Conservation (phyloP, 768 basidiomycete species). For the Rhodotorula babjevae region DNA sequence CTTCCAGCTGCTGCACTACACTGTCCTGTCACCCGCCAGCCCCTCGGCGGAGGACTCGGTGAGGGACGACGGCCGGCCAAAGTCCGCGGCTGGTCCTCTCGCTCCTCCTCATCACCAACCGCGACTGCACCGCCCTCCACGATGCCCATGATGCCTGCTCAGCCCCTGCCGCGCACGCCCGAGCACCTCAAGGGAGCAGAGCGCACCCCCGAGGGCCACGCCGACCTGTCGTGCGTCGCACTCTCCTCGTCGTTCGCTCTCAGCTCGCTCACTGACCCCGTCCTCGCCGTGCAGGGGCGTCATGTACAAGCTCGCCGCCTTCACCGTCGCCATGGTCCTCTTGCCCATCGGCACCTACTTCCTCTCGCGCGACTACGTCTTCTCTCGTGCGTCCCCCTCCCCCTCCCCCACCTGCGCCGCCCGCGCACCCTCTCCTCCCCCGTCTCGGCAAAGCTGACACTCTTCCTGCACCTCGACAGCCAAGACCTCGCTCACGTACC, state of each 20-base stretch:
- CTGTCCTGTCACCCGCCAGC: too few relatives aligned
- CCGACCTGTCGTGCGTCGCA: conserved; percentile 10
- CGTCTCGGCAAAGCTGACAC: not conserved
- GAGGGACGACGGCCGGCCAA: too few relatives aligned
- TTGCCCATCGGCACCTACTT: conserved; percentile 50
- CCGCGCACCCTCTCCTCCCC: not conserved
- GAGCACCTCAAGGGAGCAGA: not conserved
- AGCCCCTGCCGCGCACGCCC: not conserved
- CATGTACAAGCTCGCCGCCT: conserved; percentile 47
- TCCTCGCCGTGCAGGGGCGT: conserved; percentile 35
- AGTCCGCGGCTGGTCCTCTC: too few relatives aligned
- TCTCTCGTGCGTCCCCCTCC: conserved; percentile 42
- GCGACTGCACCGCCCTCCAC: not conserved
- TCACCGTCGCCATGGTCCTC: conserved; percentile 49
- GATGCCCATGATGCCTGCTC: not conserved
- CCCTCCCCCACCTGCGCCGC: not conserved
- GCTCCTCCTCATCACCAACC: not conserved
- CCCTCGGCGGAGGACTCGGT: too few relatives aligned
- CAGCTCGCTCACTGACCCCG: too few relatives aligned
- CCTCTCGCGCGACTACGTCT: conserved; percentile 43
- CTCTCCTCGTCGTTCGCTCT: too few relatives aligned
- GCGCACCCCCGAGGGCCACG: not conserved
- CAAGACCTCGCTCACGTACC: conserved; percentile 35
- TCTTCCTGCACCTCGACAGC: conserved; percentile 23
- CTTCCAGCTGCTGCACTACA: too few relatives aligned